phyloP scores from a whole-genome alignment of 139 green algal genomes.

The Monoraphidium neglectum region DNA sequence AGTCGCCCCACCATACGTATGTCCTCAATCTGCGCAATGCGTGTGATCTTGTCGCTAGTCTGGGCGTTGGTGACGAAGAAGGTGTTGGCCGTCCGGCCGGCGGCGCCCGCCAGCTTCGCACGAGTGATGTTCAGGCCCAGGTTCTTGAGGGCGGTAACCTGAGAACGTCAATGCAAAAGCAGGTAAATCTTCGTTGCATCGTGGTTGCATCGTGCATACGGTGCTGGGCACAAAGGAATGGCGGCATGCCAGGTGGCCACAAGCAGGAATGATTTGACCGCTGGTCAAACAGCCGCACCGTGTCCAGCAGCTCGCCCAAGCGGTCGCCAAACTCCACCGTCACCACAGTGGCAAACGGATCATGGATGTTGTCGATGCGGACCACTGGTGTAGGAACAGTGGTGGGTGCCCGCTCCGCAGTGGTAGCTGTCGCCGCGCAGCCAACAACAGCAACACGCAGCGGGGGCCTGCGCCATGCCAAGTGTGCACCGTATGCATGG shows the following conservation, averaged over 20 bases:
- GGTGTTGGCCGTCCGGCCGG: slow-evolving; percentile 45
- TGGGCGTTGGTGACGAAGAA: slow-evolving; percentile 89
- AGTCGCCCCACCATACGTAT: too few relatives aligned
- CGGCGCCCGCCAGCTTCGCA: slow-evolving; percentile 69
- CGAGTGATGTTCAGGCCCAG: slow-evolving; percentile 89
- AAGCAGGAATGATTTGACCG: too few relatives aligned
- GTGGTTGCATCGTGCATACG: neutral
- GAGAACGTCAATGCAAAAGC: slow-evolving; percentile 19
- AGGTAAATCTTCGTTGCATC: neutral
- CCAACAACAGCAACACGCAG: too few relatives aligned
- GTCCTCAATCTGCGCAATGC: slow-evolving; percentile 49
- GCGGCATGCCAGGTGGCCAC: slow-evolving; percentile 16
- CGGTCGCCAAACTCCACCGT: slow-evolving; percentile 65
- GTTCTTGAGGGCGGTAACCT: slow-evolving; percentile 85
- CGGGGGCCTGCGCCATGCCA: too few relatives aligned
- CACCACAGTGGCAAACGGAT: slow-evolving; percentile 69
- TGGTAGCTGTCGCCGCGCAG: too few relatives aligned
- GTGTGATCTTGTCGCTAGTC: slow-evolving; percentile 88
- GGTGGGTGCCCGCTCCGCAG: too few relatives aligned
- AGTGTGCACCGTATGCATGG: too few relatives aligned
- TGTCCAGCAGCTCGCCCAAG: slow-evolving; percentile 87
- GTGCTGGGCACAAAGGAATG: neutral
- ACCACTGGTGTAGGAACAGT: slow-evolving; percentile 65
- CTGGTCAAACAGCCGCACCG: too few relatives aligned
- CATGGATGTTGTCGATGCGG: slow-evolving; percentile 92